Conservation (phyloP, 441 rosid genomes). For the Manihot esculenta region DNA sequence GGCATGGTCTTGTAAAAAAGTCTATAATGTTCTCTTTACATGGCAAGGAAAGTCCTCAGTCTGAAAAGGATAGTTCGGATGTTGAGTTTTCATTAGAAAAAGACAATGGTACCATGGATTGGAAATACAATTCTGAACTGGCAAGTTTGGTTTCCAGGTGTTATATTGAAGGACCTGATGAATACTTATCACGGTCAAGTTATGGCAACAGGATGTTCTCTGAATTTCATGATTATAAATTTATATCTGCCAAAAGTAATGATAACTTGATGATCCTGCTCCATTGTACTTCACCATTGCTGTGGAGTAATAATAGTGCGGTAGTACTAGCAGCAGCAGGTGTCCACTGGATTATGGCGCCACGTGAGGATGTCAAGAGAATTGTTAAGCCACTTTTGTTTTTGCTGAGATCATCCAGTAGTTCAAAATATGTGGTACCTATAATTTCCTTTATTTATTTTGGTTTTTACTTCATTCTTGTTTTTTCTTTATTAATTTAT, state of each 20-base stretch:
- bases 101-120: conserved; percentile 30
- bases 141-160: conserved; percentile 58
- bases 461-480: not conserved
- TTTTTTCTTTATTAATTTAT: not conserved
- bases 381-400: conserved; percentile 89
- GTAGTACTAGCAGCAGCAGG: conserved; percentile 94
- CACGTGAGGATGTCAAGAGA: conserved; percentile 67
- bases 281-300: conserved; percentile 82
- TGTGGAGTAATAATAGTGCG: conserved; percentile 96
- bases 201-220: conserved; percentile 33
- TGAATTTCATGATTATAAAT: conserved; percentile 42
- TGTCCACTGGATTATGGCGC: conserved; percentile 96
- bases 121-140: conserved; percentile 38
- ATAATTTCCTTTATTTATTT: conserved; percentile 16
- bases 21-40: conserved; percentile 76
- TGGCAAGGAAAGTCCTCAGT: conserved; percentile 38
- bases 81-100: conserved; percentile 36
- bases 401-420: conserved; percentile 75
- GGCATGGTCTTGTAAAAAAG: conserved; percentile 87
- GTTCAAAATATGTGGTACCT: conserved; percentile 93
- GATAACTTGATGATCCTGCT: conserved; percentile 80
- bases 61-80: conserved; percentile 45
- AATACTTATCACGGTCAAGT: conserved; percentile 68
- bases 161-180: conserved; percentile 94
- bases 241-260: conserved; percentile 66